A percentile compares a stretch with the other conserved stretches of the same genome.
These are phyloP conservation scores for Calocybe indica DNA, from an alignment of 768 basidiomycete genomes.

Conservation along the genomic window DNA sequence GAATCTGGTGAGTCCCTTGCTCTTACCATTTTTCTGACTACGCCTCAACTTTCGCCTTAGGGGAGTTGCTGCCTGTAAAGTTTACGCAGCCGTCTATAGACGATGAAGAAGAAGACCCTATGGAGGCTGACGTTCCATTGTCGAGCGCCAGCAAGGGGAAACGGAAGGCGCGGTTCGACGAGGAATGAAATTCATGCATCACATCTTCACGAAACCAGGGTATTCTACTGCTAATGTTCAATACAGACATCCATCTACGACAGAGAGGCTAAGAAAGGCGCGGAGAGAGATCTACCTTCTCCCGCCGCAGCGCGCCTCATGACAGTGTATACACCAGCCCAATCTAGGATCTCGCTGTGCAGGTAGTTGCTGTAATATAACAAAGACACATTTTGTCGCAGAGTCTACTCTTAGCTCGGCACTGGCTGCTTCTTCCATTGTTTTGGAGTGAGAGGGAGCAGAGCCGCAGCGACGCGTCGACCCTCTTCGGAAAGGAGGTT, in stretches of 20 bases:
- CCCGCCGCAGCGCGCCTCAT: too few species aligned
- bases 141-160: constrained; percentile 52
- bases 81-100: constrained; percentile 51
- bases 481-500: constrained; percentile 94
- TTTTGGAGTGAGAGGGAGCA: constrained; percentile 61
- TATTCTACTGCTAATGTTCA: background rate
- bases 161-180: constrained; percentile 43
- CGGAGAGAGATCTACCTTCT: too few species aligned
- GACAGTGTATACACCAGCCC: too few species aligned
- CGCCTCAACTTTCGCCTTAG: constrained; percentile 26
- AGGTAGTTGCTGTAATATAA: background rate
- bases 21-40: constrained; percentile 7
- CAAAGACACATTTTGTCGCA: background rate
- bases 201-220: background rate
- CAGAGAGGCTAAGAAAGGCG: too few species aligned
- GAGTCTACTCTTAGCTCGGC: constrained; percentile 1
- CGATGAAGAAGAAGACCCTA: constrained; percentile 54
- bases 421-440: constrained; percentile 40
- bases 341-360: too few species aligned
- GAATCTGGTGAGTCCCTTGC: constrained; percentile 44
- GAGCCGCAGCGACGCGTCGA: constrained; percentile 82
- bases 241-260: too few species aligned
- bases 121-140: constrained; percentile 14
- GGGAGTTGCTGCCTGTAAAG: constrained; percentile 52
- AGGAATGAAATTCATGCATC: constrained; percentile 6